Conservation (phyloP, 352 stramenopile species). For the Phytophthora pinifolia region DNA sequence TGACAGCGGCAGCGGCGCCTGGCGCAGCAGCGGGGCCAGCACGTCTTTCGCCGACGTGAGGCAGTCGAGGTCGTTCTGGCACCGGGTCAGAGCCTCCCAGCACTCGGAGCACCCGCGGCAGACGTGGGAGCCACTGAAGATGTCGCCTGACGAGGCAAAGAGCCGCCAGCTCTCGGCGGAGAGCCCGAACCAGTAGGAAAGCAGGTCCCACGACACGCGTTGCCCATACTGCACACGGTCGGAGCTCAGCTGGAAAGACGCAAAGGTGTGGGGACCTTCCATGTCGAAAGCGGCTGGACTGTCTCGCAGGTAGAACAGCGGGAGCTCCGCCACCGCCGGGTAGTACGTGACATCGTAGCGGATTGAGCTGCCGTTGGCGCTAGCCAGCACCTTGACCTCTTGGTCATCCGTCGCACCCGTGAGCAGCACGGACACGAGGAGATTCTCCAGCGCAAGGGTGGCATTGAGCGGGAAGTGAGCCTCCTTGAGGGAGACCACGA, state of each 20-base stretch:
- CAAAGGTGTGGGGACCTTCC: constrained; percentile 2
- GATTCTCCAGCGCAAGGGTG: too few species aligned
- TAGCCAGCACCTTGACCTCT: constrained; percentile 8
- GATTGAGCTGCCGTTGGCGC: background rate
- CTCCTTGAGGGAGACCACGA: background rate
- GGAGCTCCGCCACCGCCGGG: constrained; percentile 1
- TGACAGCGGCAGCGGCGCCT: constrained; percentile 6
- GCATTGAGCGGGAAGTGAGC: too few species aligned
- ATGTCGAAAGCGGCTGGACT: background rate
- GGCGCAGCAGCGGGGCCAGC: constrained; percentile 17
- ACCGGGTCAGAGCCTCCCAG: constrained; percentile 21
- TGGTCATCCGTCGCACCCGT: too few species aligned
- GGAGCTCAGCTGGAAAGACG: constrained; percentile 18
- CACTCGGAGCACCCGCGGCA: constrained; percentile 19
- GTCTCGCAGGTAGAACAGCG: constrained; percentile 14
- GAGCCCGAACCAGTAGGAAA: constrained; percentile 17
- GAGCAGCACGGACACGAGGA: too few species aligned
- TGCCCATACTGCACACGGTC: constrained; percentile 15
- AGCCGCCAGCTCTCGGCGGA: background rate
- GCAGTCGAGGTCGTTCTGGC: constrained; percentile 23
- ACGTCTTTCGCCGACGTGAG: constrained; percentile 9
- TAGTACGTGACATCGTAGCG: constrained; percentile 13
- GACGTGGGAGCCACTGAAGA: constrained; percentile 10
- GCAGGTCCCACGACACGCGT: constrained; percentile 2
- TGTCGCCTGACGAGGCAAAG: constrained; percentile 8